These are phyloP conservation scores for Hsuehochloa calcarea DNA, from an alignment of 176 grass and related monocot genomes.

Conservation along the genomic window DNA sequence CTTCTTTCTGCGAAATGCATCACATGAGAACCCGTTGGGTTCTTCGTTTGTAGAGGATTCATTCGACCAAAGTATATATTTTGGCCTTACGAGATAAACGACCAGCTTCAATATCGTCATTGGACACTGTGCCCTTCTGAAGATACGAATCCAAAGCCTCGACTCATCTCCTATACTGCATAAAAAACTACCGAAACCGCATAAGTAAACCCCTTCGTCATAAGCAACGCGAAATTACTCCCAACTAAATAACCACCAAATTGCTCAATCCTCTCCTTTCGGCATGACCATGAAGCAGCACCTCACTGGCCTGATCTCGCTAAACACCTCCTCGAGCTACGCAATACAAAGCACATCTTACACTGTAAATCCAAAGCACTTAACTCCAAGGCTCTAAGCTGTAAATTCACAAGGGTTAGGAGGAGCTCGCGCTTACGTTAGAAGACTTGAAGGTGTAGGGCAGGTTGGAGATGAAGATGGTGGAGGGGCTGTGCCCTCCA, in stretches of 20 bases:
- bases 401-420: background rate
- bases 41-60: too few relatives aligned
- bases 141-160: conserved; percentile 80
- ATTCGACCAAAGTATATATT: too few relatives aligned
- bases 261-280: conserved; percentile 36
- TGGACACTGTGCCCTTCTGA: too few relatives aligned
- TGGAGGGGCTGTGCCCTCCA: too few relatives aligned
- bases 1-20: too few relatives aligned
- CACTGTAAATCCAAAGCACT: background rate
- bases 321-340: conserved; percentile 80
- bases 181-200: background rate
- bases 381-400: background rate
- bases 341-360: background rate
- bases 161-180: conserved; percentile 66
- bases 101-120: too few relatives aligned
- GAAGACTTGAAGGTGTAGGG: too few relatives aligned
- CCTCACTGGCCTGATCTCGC: conserved; percentile 78
- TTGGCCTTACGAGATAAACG: too few relatives aligned
- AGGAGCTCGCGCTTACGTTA: too few relatives aligned
- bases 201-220: background rate
- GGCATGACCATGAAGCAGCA: conserved; percentile 86
- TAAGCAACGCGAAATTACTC: background rate
- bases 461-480: too few relatives aligned
- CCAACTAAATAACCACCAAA: background rate
- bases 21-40: too few relatives aligned